phyloP scores from a whole-genome alignment of 1,139 yeast genomes.

The Candida sojae region DNA sequence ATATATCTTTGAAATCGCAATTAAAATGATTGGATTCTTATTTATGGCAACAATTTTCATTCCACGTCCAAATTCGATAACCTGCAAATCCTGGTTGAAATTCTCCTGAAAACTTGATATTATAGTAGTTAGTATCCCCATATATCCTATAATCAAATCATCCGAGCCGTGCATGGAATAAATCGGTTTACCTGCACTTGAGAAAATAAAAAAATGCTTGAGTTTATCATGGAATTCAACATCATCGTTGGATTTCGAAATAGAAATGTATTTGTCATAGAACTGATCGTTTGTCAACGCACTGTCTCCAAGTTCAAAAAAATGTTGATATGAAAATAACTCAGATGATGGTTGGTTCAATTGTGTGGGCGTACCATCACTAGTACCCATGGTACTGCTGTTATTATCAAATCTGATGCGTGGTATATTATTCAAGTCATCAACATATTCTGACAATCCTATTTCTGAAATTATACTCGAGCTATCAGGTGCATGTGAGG shows the following conservation, averaged over 20 bases:
- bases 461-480: conserved; percentile 8
- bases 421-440: conserved; percentile 7
- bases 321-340: conserved; percentile 11
- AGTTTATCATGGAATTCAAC: conserved; percentile 41
- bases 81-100: conserved; percentile 29
- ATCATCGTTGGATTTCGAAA: conserved; percentile 25
- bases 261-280: conserved; percentile 17
- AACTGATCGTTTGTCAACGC: conserved; percentile 14
- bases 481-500: conserved; percentile 3
- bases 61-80: conserved; percentile 29
- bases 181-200: conserved; percentile 92
- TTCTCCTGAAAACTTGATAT: conserved; percentile 59
- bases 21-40: conserved; percentile 69
- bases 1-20: conserved; percentile 62
- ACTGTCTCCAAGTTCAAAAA: conserved; percentile 5
- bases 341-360: neutral
- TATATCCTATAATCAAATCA: conserved; percentile 67
- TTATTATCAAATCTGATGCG: neutral
- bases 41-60: conserved; percentile 62
- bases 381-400: neutral
- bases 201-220: conserved; percentile 80
- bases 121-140: conserved; percentile 72
- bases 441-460: conserved; percentile 9
- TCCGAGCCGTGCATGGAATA: conserved; percentile 81
- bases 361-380: neutral